Evolutionary conservation across 2,329 filamentous ascomycete genomes (phyloP), one percentile per base, ranked within the genome.

Genomic region (Aspergillus sp.): DNA sequence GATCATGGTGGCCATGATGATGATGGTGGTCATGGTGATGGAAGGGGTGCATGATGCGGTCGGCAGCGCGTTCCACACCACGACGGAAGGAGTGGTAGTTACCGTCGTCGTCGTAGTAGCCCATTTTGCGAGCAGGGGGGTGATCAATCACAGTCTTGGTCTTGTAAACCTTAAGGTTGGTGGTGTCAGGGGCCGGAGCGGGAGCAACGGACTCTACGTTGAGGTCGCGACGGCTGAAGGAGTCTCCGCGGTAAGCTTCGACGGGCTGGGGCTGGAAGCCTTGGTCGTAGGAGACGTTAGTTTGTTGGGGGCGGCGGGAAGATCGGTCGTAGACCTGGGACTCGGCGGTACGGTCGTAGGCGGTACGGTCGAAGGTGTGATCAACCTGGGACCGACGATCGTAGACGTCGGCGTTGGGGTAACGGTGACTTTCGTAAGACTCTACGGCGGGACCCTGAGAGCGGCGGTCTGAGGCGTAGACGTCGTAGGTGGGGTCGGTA

Each of bases 21-120:
- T 62, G 58, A 39, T 66, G 58, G n/a, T 64, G 54, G 42, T 64
- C 46, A 50, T 62, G 75, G 67, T 82, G 82, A 74, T 84, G 80
- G 77, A 87, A 83, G 67, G 86, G 85, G 78, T 88, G 86, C 61
- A 86, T 73, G 77, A 90, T 80, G 69, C 82, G 82, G 73, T 90
- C 87, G 71, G 85, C 86, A 71, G 85, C 87, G 72, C 84, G 82
- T 79, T 87, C 83, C 68, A 90, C 81, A 75, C 87, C 87, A 77
- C 88, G 86, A 79, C 88, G 87, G 83, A 90, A 86, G 69, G 85
- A 87, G 81, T 90, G 88, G 80, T 90, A 90, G 69, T 90, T 84
- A 74, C 87, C 88, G 77, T 90, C 87, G 81, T 90, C 85, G 85
- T 90, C 88, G 87, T 90, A 90, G 82, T 90, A 90, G 83, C 88